Percentiles rank a stretch among this genome's conserved stretches.
These are phyloP conservation scores for Discostella stelligera DNA, from an alignment of 352 stramenopile genomes.

Conservation along the genomic window DNA sequence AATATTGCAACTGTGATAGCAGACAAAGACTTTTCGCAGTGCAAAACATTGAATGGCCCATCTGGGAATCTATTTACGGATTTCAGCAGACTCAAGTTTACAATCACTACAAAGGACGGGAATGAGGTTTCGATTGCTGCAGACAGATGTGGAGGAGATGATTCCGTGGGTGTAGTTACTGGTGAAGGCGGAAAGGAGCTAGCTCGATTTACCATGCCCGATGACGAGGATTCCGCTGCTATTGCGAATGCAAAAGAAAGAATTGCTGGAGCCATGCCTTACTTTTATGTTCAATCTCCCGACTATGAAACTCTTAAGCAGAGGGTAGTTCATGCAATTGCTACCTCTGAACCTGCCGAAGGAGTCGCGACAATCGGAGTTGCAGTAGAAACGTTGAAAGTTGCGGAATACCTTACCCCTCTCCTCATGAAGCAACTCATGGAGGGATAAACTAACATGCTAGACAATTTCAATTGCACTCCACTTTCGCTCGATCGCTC, in stretches of 20 bases:
- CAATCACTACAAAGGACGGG: constrained; percentile 61
- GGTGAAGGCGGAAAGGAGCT: constrained; percentile 58
- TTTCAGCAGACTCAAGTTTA: constrained; percentile 63
- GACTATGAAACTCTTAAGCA: constrained; percentile 80
- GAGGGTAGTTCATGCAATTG: constrained; percentile 48
- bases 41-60: constrained; percentile 41
- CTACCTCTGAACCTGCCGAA: constrained; percentile 32
- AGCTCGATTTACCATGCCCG: constrained; percentile 60
- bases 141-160: constrained; percentile 73
- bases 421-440: constrained; percentile 52
- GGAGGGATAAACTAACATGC: no score
- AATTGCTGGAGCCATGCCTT: constrained; percentile 72
- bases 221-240: constrained; percentile 50
- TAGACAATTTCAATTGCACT: no score
- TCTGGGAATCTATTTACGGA: constrained; percentile 54
- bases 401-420: constrained; percentile 77
- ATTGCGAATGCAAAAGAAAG: constrained; percentile 46
- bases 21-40: constrained; percentile 46
- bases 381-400: constrained; percentile 71
- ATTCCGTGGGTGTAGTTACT: constrained; percentile 66
- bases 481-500: no score
- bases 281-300: constrained; percentile 78
- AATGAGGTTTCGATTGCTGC: constrained; percentile 60
- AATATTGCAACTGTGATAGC: constrained; percentile 59
- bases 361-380: constrained; percentile 75